phyloP scores from a whole-genome alignment of 305 asterid genomes.

The Fraxinus sp. region DNA sequence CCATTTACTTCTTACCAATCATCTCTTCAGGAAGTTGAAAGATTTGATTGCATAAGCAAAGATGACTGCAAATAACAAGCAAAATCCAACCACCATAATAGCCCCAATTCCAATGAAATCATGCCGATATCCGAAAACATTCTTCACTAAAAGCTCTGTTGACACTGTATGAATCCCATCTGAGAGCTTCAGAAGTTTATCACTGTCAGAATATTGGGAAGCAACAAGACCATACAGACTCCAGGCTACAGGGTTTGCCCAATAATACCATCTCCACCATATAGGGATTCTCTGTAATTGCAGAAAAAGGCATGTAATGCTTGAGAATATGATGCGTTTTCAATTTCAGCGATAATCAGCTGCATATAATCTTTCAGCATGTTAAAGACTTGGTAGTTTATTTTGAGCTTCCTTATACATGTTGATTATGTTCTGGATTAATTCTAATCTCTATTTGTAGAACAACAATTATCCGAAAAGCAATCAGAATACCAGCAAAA shows the following conservation, averaged over 20 bases:
- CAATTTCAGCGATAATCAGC: neutral
- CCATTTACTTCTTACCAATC: conserved; percentile 20
- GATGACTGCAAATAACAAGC: conserved; percentile 66
- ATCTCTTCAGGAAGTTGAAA: conserved; percentile 84
- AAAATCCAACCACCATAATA: conserved; percentile 72
- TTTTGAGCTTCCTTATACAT: neutral
- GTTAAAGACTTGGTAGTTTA: neutral
- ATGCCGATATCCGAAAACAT: conserved; percentile 75
- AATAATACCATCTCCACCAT: conserved; percentile 99
- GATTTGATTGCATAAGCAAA: conserved; percentile 81
- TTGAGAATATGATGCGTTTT: neutral
- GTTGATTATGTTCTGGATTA: neutral
- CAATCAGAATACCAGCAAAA: neutral
- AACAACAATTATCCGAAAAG: neutral
- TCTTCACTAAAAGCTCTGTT: conserved; percentile 43
- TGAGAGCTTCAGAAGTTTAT: conserved; percentile 53
- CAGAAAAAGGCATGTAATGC: neutral
- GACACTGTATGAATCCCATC: conserved; percentile 56
- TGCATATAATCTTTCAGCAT: neutral
- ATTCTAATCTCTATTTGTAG: neutral
- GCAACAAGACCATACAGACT: conserved; percentile 82
- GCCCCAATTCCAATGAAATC: conserved; percentile 69
- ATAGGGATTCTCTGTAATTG: conserved; percentile 75
- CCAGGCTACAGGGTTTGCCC: conserved; percentile 99
- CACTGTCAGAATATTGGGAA: conserved; percentile 69